Percentiles rank a stretch among this genome's conserved stretches.
phyloP scores from a whole-genome alignment of 495 filamentous ascomycete species.

The Penicillium herquei region DNA sequence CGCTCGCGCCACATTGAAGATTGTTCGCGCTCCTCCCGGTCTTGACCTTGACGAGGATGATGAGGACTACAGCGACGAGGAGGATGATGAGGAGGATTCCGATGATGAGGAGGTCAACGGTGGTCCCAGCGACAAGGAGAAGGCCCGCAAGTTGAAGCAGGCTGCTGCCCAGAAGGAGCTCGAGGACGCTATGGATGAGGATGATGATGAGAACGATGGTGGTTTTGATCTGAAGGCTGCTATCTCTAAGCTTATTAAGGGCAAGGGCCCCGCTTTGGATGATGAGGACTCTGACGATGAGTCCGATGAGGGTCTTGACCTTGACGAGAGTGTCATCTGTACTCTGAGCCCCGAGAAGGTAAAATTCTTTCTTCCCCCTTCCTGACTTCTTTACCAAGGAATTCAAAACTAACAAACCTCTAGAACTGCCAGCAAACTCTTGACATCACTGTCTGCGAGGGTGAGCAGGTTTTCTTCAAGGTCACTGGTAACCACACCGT shows the following conservation, averaged over 20 bases:
- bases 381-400: neutral
- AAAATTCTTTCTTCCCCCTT: slow-evolving; percentile 19
- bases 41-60: slow-evolving; percentile 52
- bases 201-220: slow-evolving; percentile 58
- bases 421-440: slow-evolving; percentile 95
- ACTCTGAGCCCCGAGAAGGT: slow-evolving; percentile 86
- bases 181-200: slow-evolving; percentile 58
- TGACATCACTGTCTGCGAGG: slow-evolving; percentile 81
- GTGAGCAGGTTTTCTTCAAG: slow-evolving; percentile 87
- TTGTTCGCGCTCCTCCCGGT: slow-evolving; percentile 66
- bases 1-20: slow-evolving; percentile 81
- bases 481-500: slow-evolving; percentile 86
- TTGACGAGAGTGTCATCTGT: slow-evolving; percentile 90
- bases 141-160: slow-evolving; percentile 77
- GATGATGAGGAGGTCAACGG: slow-evolving; percentile 72
- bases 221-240: slow-evolving; percentile 61
- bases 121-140: slow-evolving; percentile 84
- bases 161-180: slow-evolving; percentile 69
- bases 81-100: slow-evolving; percentile 66
- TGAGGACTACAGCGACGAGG: slow-evolving; percentile 56
- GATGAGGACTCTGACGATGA: slow-evolving; percentile 64
- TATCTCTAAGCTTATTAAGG: slow-evolving; percentile 67
- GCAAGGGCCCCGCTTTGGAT: slow-evolving; percentile 73
- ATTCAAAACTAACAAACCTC: slow-evolving; percentile 12
- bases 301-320: slow-evolving; percentile 61